These are phyloP conservation scores for Russula emetica DNA, from an alignment of 768 basidiomycete genomes.

Conservation along the genomic window DNA sequence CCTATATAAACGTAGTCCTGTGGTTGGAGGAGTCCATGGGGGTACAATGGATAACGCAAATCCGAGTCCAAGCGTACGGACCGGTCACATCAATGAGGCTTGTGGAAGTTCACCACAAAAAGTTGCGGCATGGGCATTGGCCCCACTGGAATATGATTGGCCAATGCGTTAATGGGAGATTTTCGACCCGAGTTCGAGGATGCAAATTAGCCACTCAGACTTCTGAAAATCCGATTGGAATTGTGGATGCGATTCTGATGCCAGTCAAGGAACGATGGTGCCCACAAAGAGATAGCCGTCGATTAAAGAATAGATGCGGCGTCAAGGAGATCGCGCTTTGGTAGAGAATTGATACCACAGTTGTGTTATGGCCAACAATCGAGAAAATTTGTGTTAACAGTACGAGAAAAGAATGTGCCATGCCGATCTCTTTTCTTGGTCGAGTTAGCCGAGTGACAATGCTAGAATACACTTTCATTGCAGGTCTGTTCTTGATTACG, in stretches of 20 bases:
- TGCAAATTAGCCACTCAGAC: neutral
- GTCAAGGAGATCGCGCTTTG: neutral
- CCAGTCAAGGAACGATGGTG: neutral
- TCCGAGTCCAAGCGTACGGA: neutral
- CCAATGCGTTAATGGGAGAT: no score
- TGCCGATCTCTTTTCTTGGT: no score
- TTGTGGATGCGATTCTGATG: neutral
- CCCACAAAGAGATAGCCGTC: neutral
- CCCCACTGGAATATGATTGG: neutral
- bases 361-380: neutral
- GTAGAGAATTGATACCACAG: neutral
- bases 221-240: neutral
- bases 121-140: neutral
- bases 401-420: neutral
- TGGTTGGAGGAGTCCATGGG: neutral
- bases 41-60: neutral
- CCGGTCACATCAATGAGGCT: neutral
- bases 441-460: no score
- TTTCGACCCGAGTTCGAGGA: neutral
- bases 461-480: neutral
- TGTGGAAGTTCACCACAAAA: neutral
- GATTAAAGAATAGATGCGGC: neutral
- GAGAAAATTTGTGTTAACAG: neutral
- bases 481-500: conserved; percentile 5
- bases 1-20: neutral